phyloP scores from a whole-genome alignment of 108 stramenopile genomes.

The Cyclotella cryptica region DNA sequence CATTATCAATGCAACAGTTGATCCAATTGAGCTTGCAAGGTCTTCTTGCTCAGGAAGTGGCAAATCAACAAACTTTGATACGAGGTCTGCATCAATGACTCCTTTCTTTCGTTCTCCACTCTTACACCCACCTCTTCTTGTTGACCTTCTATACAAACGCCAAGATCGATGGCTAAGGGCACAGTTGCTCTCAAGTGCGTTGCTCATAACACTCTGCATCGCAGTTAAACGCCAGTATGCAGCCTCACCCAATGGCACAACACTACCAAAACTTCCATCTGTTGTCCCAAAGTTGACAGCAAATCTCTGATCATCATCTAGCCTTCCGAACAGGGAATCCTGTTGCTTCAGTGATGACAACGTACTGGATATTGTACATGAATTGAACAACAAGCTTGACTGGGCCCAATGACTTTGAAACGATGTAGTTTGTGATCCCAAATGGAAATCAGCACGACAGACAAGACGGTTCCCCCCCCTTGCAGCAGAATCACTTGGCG shows the following conservation, averaged over 20 bases:
- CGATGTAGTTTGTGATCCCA: conserved; percentile 81
- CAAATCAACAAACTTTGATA: conserved; percentile 84
- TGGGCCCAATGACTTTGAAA: conserved; percentile 78
- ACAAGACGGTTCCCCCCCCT: conserved; percentile 93
- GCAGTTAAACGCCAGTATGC: conserved; percentile 89
- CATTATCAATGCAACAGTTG: conserved; percentile 90
- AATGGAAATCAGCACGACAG: conserved; percentile 89
- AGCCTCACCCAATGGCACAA: conserved; percentile 88
- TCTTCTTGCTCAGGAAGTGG: conserved; percentile 89
- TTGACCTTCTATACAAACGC: conserved; percentile 78
- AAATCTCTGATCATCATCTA: conserved; percentile 87
- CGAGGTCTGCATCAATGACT: conserved; percentile 91
- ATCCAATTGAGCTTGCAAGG: conserved; percentile 93
- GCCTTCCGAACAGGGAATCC: conserved; percentile 76
- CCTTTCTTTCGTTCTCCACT: conserved; percentile 88
- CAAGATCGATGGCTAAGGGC: conserved; percentile 79
- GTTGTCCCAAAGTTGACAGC: conserved; percentile 87
- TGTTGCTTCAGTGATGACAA: conserved; percentile 87
- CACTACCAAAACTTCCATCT: conserved; percentile 83
- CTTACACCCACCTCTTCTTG: conserved; percentile 82
- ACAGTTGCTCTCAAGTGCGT: conserved; percentile 91
- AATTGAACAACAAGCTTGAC: conserved; percentile 79
- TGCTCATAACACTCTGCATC: conserved; percentile 90
- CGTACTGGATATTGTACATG: conserved; percentile 73
- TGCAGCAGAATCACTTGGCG: conserved; percentile 88